Conservation (phyloP, 805 yeast species). For the Zygoascus biomembranicola region DNA sequence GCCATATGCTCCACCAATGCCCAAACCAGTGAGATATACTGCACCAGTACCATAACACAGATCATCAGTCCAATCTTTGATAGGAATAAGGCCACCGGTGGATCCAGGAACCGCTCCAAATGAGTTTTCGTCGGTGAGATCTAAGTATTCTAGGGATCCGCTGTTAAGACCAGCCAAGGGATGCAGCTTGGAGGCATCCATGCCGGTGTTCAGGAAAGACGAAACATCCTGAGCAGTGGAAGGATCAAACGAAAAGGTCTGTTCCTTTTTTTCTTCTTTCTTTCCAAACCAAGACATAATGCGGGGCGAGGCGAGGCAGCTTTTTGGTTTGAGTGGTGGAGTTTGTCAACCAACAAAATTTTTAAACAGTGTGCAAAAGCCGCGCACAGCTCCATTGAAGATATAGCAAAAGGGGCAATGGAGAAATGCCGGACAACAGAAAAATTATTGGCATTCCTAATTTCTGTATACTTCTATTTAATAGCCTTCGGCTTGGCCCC, state of each 20-base stretch:
- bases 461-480: conserved; percentile 19
- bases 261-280: conserved; percentile 18
- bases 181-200: conserved; percentile 69
- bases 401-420: too few relatives aligned
- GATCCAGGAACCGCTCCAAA: conserved; percentile 75
- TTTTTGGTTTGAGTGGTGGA: not conserved
- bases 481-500: conserved; percentile 65
- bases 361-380: not conserved
- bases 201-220: conserved; percentile 48
- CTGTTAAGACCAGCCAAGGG: conserved; percentile 89
- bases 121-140: conserved; percentile 75
- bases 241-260: conserved; percentile 56
- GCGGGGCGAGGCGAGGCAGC: not conserved
- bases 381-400: not conserved
- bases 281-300: conserved; percentile 24
- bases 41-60: conserved; percentile 97
- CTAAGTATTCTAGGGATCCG: conserved; percentile 74
- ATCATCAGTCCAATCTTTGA: conserved; percentile 98
- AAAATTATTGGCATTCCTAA: not conserved
- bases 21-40: conserved; percentile 73
- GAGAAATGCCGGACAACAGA: too few relatives aligned
- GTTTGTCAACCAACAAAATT: not conserved
- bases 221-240: conserved; percentile 55
- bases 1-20: conserved; percentile 85
- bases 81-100: conserved; percentile 63